Evolutionary conservation across 306 rosid species (phyloP).

Genomic region (Medicago arabica): DNA sequence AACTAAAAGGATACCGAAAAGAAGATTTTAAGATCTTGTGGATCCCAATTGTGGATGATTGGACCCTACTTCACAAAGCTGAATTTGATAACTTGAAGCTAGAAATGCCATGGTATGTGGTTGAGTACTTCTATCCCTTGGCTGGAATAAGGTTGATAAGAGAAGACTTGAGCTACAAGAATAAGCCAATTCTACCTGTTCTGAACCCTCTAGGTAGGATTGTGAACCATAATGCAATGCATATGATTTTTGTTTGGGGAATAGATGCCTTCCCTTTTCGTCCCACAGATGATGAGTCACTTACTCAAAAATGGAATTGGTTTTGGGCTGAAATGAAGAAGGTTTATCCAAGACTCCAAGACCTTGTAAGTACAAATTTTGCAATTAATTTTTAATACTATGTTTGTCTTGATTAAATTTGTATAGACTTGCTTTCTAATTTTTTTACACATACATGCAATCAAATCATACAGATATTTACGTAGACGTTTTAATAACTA

Average conservation of each 20-base stretch:
- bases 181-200: slow-evolving; percentile 52
- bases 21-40: slow-evolving; percentile 53
- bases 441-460: too few species aligned
- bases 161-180: slow-evolving; percentile 42
- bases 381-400: too few species aligned
- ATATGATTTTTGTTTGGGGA: slow-evolving; percentile 58
- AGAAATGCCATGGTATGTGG: slow-evolving; percentile 55
- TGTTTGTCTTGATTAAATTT: too few species aligned
- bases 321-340: slow-evolving; percentile 53
- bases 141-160: slow-evolving; percentile 47
- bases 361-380: slow-evolving; percentile 40
- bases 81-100: slow-evolving; percentile 41
- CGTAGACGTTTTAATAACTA: too few species aligned
- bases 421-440: too few species aligned
- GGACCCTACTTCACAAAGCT: slow-evolving; percentile 30
- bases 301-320: slow-evolving; percentile 55
- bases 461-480: too few species aligned
- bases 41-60: slow-evolving; percentile 48
- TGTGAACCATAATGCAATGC: slow-evolving; percentile 49
- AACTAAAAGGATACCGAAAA: slow-evolving; percentile 48
- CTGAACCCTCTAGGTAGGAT: slow-evolving; percentile 48
- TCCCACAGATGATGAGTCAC: slow-evolving; percentile 41
- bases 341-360: slow-evolving; percentile 37
- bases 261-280: slow-evolving; percentile 56
- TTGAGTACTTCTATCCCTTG: slow-evolving; percentile 37